Conservation (phyloP, 179 eudicot species). For the Pouteria campechiana region DNA sequence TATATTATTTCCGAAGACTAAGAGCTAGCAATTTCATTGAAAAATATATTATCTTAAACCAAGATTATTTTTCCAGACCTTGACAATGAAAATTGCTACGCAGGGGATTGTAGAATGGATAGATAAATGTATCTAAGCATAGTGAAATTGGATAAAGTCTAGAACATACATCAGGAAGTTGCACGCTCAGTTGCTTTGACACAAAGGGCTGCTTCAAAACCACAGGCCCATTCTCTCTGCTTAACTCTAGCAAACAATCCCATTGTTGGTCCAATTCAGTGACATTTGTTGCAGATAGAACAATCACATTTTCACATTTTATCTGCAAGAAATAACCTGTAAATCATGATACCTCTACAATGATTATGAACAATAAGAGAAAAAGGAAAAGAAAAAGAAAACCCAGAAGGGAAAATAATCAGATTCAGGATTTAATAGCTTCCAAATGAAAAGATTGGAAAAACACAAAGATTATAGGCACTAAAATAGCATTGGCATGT, state of each 20-base stretch:
- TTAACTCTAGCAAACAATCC: conserved; percentile 61
- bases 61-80: background rate
- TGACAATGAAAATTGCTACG: background rate
- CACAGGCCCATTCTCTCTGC: conserved; percentile 31
- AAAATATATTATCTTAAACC: background rate
- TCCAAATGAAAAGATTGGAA: no score
- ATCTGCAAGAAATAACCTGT: conserved; percentile 40
- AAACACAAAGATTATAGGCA: no score
- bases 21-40: background rate
- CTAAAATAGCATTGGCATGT: no score
- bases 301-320: conserved; percentile 69
- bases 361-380: background rate
- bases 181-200: conserved; percentile 49
- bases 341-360: background rate
- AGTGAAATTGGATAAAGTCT: conserved; percentile 1
- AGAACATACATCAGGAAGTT: conserved; percentile 76
- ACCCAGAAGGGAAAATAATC: background rate
- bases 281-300: conserved; percentile 66
- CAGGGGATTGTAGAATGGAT: background rate
- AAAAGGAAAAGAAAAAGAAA: background rate
- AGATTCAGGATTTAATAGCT: no score
- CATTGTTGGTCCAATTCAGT: conserved; percentile 68
- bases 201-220: conserved; percentile 42
- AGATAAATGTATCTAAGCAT: background rate
- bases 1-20: background rate